Conservation (phyloP, 2,329 filamentous ascomycete species). For the Botrytis aclada region DNA sequence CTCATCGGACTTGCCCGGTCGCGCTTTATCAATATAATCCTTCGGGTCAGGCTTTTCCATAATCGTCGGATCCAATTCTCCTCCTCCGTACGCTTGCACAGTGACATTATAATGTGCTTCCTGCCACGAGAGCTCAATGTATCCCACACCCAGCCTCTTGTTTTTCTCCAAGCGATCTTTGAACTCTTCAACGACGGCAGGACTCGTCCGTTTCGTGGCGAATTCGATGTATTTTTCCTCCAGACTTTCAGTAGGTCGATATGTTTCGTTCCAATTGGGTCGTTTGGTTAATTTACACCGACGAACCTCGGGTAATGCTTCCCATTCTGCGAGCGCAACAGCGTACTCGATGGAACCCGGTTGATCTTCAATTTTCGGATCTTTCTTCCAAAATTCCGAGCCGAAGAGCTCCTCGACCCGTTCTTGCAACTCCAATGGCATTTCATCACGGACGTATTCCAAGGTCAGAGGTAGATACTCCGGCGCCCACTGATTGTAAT, state of each 20-base stretch:
- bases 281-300: background rate
- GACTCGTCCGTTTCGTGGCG: background rate
- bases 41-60: background rate
- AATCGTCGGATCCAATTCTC: background rate
- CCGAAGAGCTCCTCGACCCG: background rate
- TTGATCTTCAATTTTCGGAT: background rate
- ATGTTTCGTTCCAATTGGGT: background rate
- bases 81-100: background rate
- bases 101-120: constrained; percentile 1
- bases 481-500: constrained; percentile 1
- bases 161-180: background rate
- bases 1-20: background rate
- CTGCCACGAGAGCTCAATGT: constrained; percentile 11
- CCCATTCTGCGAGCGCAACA: background rate
- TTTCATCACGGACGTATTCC: background rate
- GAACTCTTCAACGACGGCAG: background rate
- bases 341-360: background rate
- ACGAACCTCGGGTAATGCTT: background rate
- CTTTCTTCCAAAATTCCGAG: background rate
- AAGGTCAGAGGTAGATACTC: background rate
- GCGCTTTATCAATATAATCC: constrained; percentile 1
- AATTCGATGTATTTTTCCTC: background rate
- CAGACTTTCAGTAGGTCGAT: background rate
- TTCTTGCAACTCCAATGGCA: background rate
- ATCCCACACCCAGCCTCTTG: background rate